Percentiles rank a stretch among this genome's conserved stretches.
These are phyloP conservation scores for Fraxinus ornus DNA, from an alignment of 305 asterid species.

Conservation along the genomic window DNA sequence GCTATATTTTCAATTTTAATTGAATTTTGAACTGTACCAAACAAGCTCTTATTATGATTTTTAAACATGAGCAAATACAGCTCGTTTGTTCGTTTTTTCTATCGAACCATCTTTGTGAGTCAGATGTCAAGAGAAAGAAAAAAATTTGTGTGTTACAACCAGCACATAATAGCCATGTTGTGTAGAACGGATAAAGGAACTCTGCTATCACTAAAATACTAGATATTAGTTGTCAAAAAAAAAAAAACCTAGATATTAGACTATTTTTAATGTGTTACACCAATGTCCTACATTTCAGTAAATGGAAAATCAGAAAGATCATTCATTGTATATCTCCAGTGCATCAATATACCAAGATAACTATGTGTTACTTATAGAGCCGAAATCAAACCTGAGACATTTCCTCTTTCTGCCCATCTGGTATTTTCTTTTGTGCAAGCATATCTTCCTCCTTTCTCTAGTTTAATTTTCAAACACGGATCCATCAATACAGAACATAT, in stretches of 20 bases:
- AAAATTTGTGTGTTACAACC: background rate
- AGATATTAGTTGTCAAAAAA: background rate
- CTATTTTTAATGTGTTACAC: background rate
- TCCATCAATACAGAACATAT: slow-evolving; percentile 27
- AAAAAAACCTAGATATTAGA: background rate
- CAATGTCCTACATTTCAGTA: background rate
- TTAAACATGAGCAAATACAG: background rate
- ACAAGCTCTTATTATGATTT: background rate
- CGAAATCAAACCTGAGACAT: slow-evolving; percentile 82
- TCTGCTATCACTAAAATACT: background rate
- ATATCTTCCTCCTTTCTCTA: slow-evolving; percentile 93
- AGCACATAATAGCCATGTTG: background rate
- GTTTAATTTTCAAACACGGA: slow-evolving; percentile 21
- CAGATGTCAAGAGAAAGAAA: background rate
- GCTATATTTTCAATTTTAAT: no score
- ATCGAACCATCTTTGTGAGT: background rate
- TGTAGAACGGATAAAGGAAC: background rate
- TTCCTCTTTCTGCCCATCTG: slow-evolving; percentile 95
- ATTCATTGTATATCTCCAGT: background rate
- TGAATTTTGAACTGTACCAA: no score
- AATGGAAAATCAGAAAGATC: background rate
- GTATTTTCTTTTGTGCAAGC: slow-evolving; percentile 97
- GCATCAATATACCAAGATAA: slow-evolving; percentile 10
- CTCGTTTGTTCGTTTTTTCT: background rate
- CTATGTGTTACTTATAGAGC: background rate